These are phyloP conservation scores for Gardenia jasminoides DNA, from an alignment of 257 asterid genomes.

Conservation along the genomic window DNA sequence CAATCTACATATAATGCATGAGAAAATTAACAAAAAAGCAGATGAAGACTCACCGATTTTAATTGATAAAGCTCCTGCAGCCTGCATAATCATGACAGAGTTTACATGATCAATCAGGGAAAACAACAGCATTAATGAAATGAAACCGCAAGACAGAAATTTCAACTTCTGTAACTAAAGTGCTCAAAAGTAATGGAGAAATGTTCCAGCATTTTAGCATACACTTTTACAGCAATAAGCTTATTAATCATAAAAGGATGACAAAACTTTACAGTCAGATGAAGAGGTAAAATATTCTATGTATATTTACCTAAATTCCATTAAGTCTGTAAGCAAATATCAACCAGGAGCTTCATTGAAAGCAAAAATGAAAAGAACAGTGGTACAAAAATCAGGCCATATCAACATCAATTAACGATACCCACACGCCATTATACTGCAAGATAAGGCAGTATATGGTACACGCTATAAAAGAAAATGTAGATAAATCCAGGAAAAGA, in stretches of 20 bases:
- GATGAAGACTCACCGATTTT: slow-evolving; percentile 68
- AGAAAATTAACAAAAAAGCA: neutral
- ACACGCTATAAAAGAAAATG: neutral
- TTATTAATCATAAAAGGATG: neutral
- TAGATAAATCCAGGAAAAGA: neutral
- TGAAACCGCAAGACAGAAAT: neutral
- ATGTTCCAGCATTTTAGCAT: neutral
- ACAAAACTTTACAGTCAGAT: neutral
- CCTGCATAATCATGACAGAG: slow-evolving; percentile 50
- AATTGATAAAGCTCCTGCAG: slow-evolving; percentile 96
- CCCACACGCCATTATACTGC: neutral
- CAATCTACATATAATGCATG: neutral
- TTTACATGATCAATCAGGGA: slow-evolving; percentile 4
- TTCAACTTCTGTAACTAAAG: neutral
- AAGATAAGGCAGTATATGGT: too few species aligned
- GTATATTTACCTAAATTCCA: neutral
- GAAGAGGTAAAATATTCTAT: neutral
- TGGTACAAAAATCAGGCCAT: neutral
- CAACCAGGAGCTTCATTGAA: neutral
- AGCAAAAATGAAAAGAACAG: neutral
- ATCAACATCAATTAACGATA: neutral
- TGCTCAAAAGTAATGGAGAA: neutral
- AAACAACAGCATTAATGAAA: neutral
- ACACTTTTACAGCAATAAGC: neutral
- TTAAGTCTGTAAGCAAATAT: neutral